phyloP scores from a whole-genome alignment of 1,284 basidiomycete species.

The Cryptococcus wingfieldii region DNA sequence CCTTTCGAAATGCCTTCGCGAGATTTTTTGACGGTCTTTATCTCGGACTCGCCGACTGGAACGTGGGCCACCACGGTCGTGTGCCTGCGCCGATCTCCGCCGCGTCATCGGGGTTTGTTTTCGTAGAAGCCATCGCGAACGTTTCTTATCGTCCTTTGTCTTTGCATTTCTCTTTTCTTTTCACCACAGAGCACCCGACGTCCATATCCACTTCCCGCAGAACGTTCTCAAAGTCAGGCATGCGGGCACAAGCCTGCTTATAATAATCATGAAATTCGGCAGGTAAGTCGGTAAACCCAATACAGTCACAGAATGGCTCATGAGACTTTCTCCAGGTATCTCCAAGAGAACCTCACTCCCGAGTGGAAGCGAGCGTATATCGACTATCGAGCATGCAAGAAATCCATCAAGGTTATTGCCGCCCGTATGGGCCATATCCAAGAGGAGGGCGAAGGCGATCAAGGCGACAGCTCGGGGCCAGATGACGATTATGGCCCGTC shows the following conservation, averaged over 20 bases:
- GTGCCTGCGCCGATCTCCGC: background rate
- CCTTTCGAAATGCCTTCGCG: no score
- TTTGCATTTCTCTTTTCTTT: background rate
- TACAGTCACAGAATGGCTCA: background rate
- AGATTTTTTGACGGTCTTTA: no score
- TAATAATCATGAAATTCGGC: conserved; percentile 14
- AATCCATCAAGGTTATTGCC: conserved; percentile 45
- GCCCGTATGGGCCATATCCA: conserved; percentile 25
- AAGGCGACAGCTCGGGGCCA: conserved; percentile 27
- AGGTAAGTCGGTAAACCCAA: conserved; percentile 3
- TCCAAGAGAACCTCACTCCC: conserved; percentile 46
- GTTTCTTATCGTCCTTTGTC: background rate
- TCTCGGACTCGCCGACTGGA: no score
- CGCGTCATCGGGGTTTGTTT: no score
- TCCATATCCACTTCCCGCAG: background rate
- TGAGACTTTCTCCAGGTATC: conserved; percentile 28
- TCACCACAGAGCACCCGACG: background rate
- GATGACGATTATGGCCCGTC: conserved; percentile 45
- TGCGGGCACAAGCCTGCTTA: no score
- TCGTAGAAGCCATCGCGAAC: background rate
- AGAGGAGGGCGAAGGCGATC: conserved; percentile 22
- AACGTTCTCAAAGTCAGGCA: no score
- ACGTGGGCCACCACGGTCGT: no score
- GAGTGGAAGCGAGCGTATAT: conserved; percentile 51
- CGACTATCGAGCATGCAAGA: conserved; percentile 49